Conservation (phyloP, 768 basidiomycete species). For the Piloderma croceum region DNA sequence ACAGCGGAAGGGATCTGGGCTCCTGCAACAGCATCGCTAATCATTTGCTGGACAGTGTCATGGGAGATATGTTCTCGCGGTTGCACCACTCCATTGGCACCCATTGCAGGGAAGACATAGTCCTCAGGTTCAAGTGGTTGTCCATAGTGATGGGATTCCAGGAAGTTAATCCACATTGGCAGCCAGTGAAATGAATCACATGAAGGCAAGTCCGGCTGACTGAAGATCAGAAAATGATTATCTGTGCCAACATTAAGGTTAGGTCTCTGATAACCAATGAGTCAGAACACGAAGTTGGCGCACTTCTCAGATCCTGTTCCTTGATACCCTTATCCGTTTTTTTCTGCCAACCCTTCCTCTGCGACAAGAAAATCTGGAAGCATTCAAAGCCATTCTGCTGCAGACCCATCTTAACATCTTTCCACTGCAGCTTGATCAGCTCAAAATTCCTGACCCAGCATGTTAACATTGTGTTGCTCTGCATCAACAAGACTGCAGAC, state of each 20-base stretch:
- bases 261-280: neutral
- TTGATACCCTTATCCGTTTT: slow-evolving; percentile 20
- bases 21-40: slow-evolving; percentile 19
- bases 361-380: slow-evolving; percentile 17
- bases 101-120: slow-evolving; percentile 28
- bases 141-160: too few relatives aligned
- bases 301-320: slow-evolving; percentile 13
- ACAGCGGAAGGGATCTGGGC: too few relatives aligned
- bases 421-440: slow-evolving; percentile 17
- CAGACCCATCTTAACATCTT: slow-evolving; percentile 16
- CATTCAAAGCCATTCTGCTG: slow-evolving; percentile 8
- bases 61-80: slow-evolving; percentile 21
- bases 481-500: too few relatives aligned
- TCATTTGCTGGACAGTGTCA: slow-evolving; percentile 22
- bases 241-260: slow-evolving; percentile 15
- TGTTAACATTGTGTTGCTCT: too few relatives aligned
- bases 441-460: slow-evolving; percentile 25
- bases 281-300: neutral
- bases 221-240: slow-evolving; percentile 33
- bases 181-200: slow-evolving; percentile 26
- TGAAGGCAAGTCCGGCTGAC: slow-evolving; percentile 24
- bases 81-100: slow-evolving; percentile 21
- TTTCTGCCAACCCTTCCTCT: slow-evolving; percentile 22
- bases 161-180: too few relatives aligned
- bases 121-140: slow-evolving; percentile 19